A percentile compares a stretch with the other conserved stretches of the same genome.
phyloP scores from a whole-genome alignment of 305 asterid genomes.

The Solanum chacoense region DNA sequence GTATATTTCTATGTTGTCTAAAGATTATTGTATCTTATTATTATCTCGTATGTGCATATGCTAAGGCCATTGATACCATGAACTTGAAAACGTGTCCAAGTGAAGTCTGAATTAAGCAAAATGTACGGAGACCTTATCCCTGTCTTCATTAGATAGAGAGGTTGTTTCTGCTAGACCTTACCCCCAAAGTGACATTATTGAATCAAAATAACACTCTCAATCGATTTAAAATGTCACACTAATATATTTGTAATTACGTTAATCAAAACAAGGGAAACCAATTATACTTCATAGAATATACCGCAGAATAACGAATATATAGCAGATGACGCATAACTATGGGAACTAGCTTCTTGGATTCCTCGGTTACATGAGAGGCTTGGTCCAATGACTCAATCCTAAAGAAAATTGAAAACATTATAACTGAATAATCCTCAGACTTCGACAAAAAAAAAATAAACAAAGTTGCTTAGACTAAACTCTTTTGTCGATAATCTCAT shows the following conservation, averaged over 20 bases:
- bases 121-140: rapidly evolving
- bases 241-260: neutral
- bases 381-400: neutral
- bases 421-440: neutral
- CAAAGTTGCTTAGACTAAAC: neutral
- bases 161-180: neutral
- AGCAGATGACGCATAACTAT: neutral
- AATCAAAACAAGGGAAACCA: neutral
- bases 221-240: neutral
- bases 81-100: neutral
- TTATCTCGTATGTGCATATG: neutral
- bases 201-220: neutral
- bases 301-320: neutral
- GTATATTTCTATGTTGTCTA: neutral
- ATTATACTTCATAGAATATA: neutral
- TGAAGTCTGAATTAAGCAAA: neutral
- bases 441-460: neutral
- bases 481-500: neutral
- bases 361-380: neutral
- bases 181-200: neutral
- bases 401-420: neutral
- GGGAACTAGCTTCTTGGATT: neutral
- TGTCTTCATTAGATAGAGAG: rapidly evolving
- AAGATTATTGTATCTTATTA: neutral
- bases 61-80: neutral